A percentile compares a stretch with the other conserved stretches of the same genome.
These are phyloP conservation scores for Clausena lansium DNA, from an alignment of 345 rosid genomes.

Conservation along the genomic window DNA sequence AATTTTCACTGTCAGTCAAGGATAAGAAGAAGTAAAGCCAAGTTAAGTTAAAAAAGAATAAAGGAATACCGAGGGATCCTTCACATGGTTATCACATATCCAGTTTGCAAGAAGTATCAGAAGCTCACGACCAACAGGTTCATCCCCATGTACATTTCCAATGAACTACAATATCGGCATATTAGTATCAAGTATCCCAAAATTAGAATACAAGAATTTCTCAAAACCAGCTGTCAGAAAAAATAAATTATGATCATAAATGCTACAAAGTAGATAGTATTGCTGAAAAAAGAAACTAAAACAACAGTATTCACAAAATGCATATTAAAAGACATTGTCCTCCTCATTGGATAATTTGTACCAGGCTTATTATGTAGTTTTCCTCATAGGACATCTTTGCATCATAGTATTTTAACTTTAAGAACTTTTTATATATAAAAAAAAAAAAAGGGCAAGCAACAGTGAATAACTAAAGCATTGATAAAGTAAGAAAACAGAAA, in stretches of 20 bases:
- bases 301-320: background rate
- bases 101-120: slow-evolving; percentile 76
- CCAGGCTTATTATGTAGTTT: background rate
- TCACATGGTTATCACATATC: slow-evolving; percentile 80
- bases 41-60: slow-evolving; percentile 14
- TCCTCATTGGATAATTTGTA: background rate
- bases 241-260: background rate
- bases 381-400: background rate
- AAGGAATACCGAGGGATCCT: slow-evolving; percentile 72
- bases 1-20: background rate
- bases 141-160: slow-evolving; percentile 97
- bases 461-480: background rate
- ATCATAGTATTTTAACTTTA: background rate
- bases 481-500: background rate
- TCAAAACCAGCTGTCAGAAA: background rate
- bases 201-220: background rate
- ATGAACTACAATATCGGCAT: slow-evolving; percentile 53
- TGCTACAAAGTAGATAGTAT: background rate
- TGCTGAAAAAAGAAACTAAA: background rate
- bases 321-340: background rate
- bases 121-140: slow-evolving; percentile 95
- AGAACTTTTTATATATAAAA: background rate
- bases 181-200: slow-evolving; percentile 16
- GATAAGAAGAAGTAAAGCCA: background rate
- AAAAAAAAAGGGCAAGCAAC: background rate